phyloP scores from a whole-genome alignment of 2,329 filamentous ascomycete genomes.

The Verticillium longisporum region DNA sequence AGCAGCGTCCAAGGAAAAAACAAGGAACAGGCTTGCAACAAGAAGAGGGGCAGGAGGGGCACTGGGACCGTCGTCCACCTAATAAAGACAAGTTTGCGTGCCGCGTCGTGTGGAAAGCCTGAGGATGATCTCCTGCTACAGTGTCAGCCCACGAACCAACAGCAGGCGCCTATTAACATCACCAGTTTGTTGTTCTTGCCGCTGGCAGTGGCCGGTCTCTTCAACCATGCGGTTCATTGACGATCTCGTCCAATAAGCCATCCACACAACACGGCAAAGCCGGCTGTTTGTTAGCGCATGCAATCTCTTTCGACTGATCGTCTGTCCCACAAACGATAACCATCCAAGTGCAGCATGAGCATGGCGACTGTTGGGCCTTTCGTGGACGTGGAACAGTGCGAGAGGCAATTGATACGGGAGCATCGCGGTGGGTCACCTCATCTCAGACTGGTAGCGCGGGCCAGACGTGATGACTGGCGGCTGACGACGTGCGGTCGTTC shows the following conservation, averaged over 20 bases:
- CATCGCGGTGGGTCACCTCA: background rate
- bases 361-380: too few species aligned
- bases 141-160: background rate
- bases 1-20: background rate
- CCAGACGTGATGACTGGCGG: background rate
- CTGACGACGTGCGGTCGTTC: background rate
- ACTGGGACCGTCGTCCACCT: background rate
- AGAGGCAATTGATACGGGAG: background rate
- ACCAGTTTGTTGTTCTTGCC: background rate
- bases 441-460: background rate
- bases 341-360: too few species aligned
- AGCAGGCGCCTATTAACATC: background rate
- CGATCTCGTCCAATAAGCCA: background rate
- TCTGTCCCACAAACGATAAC: too few species aligned
- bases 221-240: background rate
- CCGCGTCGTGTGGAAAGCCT: background rate
- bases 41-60: background rate
- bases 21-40: background rate
- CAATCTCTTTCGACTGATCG: too few species aligned
- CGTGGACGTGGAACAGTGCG: background rate
- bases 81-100: background rate
- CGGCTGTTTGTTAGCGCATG: background rate
- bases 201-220: background rate
- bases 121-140: background rate
- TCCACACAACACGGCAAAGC: too few species aligned